Percentiles rank a stretch among this genome's conserved stretches.
These are phyloP conservation scores for Rubia tinctorum DNA, from an alignment of 305 asterid genomes.

Conservation along the genomic window DNA sequence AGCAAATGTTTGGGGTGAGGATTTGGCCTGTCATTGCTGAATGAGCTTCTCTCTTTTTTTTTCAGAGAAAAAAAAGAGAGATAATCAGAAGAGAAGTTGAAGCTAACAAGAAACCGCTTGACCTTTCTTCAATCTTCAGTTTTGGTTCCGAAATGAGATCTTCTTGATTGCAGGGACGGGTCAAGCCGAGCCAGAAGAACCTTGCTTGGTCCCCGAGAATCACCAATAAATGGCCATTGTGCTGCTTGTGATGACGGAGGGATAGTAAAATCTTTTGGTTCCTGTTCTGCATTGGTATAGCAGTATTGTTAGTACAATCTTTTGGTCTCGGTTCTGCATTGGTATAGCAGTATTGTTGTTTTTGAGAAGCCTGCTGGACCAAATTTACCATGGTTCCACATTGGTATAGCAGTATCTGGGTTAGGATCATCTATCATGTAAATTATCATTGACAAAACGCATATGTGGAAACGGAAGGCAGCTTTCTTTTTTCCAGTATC, in stretches of 20 bases:
- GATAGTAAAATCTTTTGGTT: background rate
- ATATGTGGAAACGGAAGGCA: background rate
- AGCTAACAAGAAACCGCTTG: conserved; percentile 65
- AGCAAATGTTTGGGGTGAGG: background rate
- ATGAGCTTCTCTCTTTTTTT: too few relatives aligned
- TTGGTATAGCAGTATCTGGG: too few relatives aligned
- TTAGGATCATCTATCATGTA: background rate
- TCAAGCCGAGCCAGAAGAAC: background rate
- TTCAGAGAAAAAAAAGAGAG: conserved; percentile 84
- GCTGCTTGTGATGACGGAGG: background rate
- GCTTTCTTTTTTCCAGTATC: background rate
- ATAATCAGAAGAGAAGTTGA: conserved; percentile 84
- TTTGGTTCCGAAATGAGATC: conserved; percentile 27
- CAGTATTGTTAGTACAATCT: background rate
- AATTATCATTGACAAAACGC: background rate
- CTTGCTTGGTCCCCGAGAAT: background rate
- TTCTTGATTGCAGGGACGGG: background rate
- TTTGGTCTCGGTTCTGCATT: background rate
- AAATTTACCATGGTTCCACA: too few relatives aligned
- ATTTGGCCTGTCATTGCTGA: too few relatives aligned
- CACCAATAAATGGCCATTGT: too few relatives aligned
- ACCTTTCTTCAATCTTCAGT: conserved; percentile 66
- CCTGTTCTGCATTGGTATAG: background rate
- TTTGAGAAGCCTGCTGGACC: background rate
- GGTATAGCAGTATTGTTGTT: background rate